phyloP scores from a whole-genome alignment of 148 eudicot species.

The Hydrangea macrophylla region DNA sequence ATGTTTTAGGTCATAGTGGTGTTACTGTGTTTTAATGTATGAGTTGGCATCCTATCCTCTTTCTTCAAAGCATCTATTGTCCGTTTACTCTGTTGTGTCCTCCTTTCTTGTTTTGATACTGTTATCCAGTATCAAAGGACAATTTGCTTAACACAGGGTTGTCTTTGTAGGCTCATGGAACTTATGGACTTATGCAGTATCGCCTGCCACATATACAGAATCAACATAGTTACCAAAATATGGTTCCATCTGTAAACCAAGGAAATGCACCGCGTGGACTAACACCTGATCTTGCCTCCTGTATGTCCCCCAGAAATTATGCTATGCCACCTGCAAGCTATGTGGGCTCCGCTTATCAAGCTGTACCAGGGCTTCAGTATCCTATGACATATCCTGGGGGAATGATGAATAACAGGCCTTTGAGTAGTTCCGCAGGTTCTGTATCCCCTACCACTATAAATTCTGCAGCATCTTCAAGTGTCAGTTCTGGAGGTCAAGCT shows the following conservation, averaged over 20 bases:
- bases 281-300: slow-evolving; percentile 59
- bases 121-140: slow-evolving; percentile 4
- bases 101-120: slow-evolving; percentile 4
- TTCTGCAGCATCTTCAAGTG: slow-evolving; percentile 70
- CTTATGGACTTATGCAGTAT: slow-evolving; percentile 82
- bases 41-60: too few species aligned
- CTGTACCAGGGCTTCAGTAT: slow-evolving; percentile 58
- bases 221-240: slow-evolving; percentile 57
- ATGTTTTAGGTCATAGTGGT: not conserved
- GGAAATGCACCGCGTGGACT: slow-evolving; percentile 61
- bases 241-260: slow-evolving; percentile 50
- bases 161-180: slow-evolving; percentile 64
- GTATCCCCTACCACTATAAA: slow-evolving; percentile 42
- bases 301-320: slow-evolving; percentile 61
- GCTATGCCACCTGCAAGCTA: slow-evolving; percentile 37
- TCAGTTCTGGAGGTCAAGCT: slow-evolving; percentile 59
- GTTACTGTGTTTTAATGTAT: not conserved
- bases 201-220: slow-evolving; percentile 75
- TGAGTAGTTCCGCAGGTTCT: slow-evolving; percentile 55
- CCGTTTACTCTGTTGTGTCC: slow-evolving; percentile 6
- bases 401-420: slow-evolving; percentile 57
- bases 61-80: too few species aligned
- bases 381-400: slow-evolving; percentile 71
- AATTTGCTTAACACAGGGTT: slow-evolving; percentile 15
- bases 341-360: slow-evolving; percentile 60